Percentiles rank a stretch among this genome's conserved stretches.
These are phyloP conservation scores for Clarkia xantiana DNA, from an alignment of 345 rosid species.

Conservation along the genomic window DNA sequence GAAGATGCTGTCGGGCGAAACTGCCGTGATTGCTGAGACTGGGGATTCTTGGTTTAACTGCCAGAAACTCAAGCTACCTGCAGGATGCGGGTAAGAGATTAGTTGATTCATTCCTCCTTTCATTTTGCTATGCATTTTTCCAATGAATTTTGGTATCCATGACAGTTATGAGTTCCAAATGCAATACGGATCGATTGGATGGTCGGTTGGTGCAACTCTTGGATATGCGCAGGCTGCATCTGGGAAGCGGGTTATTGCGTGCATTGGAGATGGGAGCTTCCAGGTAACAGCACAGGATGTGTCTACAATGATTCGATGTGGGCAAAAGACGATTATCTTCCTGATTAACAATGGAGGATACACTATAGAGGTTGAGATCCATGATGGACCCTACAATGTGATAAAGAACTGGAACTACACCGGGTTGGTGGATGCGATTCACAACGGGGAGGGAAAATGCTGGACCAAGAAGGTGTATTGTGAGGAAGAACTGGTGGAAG, in stretches of 20 bases:
- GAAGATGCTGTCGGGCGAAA: conserved; percentile 9
- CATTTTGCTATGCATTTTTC: not conserved
- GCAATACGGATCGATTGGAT: conserved; percentile 15
- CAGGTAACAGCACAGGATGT: conserved; percentile 15
- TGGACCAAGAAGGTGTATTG: conserved; percentile 12
- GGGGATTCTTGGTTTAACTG: conserved; percentile 17
- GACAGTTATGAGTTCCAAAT: conserved; percentile 12
- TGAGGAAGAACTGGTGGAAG: not conserved
- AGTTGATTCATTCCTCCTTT: not conserved
- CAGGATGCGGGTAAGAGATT: conserved; percentile 11
- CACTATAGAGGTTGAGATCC: conserved; percentile 15
- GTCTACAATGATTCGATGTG: conserved; percentile 11
- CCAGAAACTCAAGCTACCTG: conserved; percentile 11
- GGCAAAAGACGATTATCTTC: conserved; percentile 12
- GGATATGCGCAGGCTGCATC: conserved; percentile 14
- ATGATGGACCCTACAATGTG: conserved; percentile 16
- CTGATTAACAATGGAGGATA: conserved; percentile 15
- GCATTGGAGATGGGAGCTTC: conserved; percentile 3
- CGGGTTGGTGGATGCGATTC: conserved; percentile 9
- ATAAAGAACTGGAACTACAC: conserved; percentile 18
- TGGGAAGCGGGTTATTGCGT: conserved; percentile 11
- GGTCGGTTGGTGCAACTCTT: conserved; percentile 14
- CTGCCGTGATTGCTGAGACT: conserved; percentile 13
- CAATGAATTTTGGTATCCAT: not conserved
- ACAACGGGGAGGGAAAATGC: conserved; percentile 10